These are phyloP conservation scores for Beauveria pseudobassiana DNA, from an alignment of 2,329 filamentous ascomycete species.

Conservation along the genomic window DNA sequence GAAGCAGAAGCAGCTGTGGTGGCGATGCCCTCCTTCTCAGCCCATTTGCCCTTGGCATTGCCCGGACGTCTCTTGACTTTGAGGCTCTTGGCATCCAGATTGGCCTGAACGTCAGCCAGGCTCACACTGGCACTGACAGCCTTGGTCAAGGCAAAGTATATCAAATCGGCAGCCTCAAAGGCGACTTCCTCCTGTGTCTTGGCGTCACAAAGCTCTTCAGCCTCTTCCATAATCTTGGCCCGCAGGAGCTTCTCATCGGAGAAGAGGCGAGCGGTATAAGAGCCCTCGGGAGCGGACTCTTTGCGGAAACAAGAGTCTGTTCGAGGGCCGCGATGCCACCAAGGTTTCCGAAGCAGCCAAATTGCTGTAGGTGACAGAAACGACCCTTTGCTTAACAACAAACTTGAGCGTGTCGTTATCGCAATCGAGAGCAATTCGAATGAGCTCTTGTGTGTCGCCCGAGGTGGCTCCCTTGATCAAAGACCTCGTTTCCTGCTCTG, in stretches of 20 bases:
- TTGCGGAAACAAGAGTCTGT: conserved; percentile 81
- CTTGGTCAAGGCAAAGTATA: conserved; percentile 93
- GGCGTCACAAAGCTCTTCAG: conserved; percentile 87
- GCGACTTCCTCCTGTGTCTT: conserved; percentile 75
- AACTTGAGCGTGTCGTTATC: conserved; percentile 91
- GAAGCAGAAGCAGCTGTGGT: conserved; percentile 24
- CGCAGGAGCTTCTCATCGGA: conserved; percentile 81
- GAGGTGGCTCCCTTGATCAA: conserved; percentile 95
- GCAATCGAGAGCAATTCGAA: conserved; percentile 81
- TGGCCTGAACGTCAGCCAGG: conserved; percentile 83
- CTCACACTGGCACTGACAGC: conserved; percentile 78
- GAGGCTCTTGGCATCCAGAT: conserved; percentile 86
- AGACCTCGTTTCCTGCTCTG: conserved; percentile 91
- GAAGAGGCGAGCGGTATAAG: conserved; percentile 90
- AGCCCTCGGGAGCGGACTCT: conserved; percentile 73
- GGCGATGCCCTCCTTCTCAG: conserved; percentile 68
- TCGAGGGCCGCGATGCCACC: conserved; percentile 76
- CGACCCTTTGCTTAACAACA: conserved; percentile 78
- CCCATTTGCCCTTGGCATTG: conserved; percentile 91
- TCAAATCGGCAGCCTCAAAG: conserved; percentile 88
- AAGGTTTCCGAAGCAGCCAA: conserved; percentile 85
- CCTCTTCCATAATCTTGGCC: conserved; percentile 98
- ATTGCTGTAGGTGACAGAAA: conserved; percentile 91
- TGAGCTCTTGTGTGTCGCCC: conserved; percentile 84
- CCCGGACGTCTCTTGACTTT: conserved; percentile 92